Evolutionary conservation across 805 yeast species (phyloP), one percentile per base, ranked within the genome.

Genomic region (Tetrapisispora taiwanensis): DNA sequence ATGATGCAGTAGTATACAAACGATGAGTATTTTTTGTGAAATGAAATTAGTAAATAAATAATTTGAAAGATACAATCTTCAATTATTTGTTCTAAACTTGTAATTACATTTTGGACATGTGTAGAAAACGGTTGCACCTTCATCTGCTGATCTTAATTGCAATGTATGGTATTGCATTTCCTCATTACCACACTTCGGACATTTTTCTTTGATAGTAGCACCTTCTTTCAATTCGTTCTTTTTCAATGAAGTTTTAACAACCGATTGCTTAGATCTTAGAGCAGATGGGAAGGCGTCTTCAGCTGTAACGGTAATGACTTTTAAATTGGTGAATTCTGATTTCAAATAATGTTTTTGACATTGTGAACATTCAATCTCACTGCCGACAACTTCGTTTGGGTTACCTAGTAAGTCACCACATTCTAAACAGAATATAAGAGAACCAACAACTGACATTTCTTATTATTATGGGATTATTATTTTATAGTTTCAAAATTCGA

Each of bases 121-220:
- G 69, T 92, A 94, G 63, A 92, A 92, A 30, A 92, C 97, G 9
- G 99, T 92, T 26, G 98, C 95, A 74, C 98, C 99, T 74, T 92
- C 99, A 74, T 92, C 99, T 1, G 98, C 99, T 44, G 95, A 84
- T 69, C 99, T 80, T 55, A 92, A 74, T 67, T 92, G 99, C 53
- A 92, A 71, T 4, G 98, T 92, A 61, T 92, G 97, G 63, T 90
- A 92, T 62, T 81, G 89, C 98, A 94, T 94, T 66, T 92, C 97
- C 60, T 92, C 97, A 66, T 89, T 77, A 41, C 95, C 96, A 76
- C 98, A 92, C 66, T 89, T 79, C n/a, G 97, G 97, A 73, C 99
- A 92, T 60, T 84, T 89, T 65, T 92, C 99, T 63, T 89, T 84
- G 63, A 92, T 92, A 12, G 94, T 84, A 33, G 98, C 98, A 50